A percentile compares a stretch with the other conserved stretches of the same genome.
Evolutionary conservation across 176 grass and related monocot genomes (phyloP).

Genomic region (Oryza punctata): DNA sequence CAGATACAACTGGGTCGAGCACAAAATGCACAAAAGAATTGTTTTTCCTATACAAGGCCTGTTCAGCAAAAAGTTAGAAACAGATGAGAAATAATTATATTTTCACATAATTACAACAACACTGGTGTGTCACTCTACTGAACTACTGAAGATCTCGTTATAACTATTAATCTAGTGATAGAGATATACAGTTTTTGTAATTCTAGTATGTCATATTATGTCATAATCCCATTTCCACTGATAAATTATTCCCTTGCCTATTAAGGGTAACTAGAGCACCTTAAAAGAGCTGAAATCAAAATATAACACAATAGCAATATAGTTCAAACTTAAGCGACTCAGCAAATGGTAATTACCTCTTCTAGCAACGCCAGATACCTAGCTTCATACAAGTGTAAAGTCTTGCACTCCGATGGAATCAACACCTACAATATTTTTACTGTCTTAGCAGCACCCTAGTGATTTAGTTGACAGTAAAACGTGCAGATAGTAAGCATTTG

Average conservation of each 20-base stretch:
- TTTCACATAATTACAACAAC: slow-evolving; percentile 1
- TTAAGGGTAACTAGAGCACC: background rate
- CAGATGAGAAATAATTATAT: slow-evolving; percentile 15
- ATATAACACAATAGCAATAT: slow-evolving; percentile 2
- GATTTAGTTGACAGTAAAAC: slow-evolving; percentile 9
- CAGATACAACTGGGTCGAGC: slow-evolving; percentile 72
- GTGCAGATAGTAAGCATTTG: background rate
- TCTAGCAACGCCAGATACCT: slow-evolving; percentile 89
- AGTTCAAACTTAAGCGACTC: slow-evolving; percentile 16
- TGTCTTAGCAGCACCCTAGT: slow-evolving; percentile 23
- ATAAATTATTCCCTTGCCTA: background rate
- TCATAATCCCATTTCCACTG: slow-evolving; percentile 18
- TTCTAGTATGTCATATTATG: background rate
- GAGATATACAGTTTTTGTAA: slow-evolving; percentile 13
- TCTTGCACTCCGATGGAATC: slow-evolving; percentile 92
- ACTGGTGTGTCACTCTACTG: background rate
- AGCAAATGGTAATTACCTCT: slow-evolving; percentile 57
- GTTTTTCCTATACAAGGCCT: slow-evolving; percentile 63
- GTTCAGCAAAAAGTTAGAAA: slow-evolving; percentile 41
- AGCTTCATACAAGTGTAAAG: slow-evolving; percentile 93
- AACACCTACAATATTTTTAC: slow-evolving; percentile 64
- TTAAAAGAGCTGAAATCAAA: slow-evolving; percentile 23
- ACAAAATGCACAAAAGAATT: slow-evolving; percentile 92
- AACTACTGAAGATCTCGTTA: background rate
- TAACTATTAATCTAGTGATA: slow-evolving; percentile 5